Evolutionary conservation across 768 basidiomycete genomes (phyloP), one percentile per base, ranked within the genome.

Genomic region (Lentinula raphanica): DNA sequence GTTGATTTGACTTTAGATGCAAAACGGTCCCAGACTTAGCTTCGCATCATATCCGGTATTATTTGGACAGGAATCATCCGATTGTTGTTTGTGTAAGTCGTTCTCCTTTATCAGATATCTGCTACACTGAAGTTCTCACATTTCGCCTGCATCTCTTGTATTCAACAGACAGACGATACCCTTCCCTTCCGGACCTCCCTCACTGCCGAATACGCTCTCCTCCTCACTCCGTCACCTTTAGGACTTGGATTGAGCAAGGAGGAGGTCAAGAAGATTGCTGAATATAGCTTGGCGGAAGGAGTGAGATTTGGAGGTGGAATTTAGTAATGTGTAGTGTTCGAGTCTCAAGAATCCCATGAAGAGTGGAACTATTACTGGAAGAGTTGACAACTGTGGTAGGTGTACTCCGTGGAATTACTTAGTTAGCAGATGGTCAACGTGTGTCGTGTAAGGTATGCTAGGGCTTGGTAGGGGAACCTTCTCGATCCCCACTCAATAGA

Each of bases 161-260:
- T n/a, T 17, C n/a, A 39, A 39, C 45, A 92, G 91, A 93, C 91
- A 31, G 92, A 93, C 66, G 92, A 94, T 67, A 83, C 78, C 4
- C 82, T 94, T 17, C 85, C 86, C 0, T 93, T 93, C 71, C 81
- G 82, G 25, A 92, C 85, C 8, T 85, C 87, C 3, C 74, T 93
- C 2, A 65, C 86, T 0, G 89, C 76, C 3, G 92, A 94, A 68
- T 94, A 94, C 61, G 90, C 91, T 0, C 73, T 93, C 5, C 79
- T 94, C 35, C 74, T 93, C 54, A 92, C 92, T 0, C 67, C 73
- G 23, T 74, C 82, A n/a, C 91, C 91, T 0, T 65, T 83, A 29
- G 92, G 92, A 2, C 76, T 94, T 2, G 91, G 88, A 1, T 70
- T 93, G 46, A 72, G 72, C 0, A 79, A 86, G 61, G 72, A 68